Evolutionary conservation across 495 filamentous ascomycete genomes (phyloP).

Genomic region (Wilcoxina mikolae): DNA sequence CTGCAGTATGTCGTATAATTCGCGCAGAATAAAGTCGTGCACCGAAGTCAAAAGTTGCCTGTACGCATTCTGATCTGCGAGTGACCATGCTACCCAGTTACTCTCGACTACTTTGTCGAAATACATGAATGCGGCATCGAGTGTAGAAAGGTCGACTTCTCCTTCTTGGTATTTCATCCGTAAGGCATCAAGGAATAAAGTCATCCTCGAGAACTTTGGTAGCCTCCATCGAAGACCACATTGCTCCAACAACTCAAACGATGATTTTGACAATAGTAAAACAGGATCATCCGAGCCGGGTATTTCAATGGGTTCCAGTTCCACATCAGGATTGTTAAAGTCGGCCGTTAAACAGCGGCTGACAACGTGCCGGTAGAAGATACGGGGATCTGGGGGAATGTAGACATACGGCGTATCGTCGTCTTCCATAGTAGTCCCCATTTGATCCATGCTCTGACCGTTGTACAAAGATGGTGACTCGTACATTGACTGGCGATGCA

Average conservation of each 20-base stretch:
- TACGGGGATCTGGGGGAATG: conserved; percentile 72
- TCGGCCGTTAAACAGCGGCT: conserved; percentile 36
- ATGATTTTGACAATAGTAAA: conserved; percentile 64
- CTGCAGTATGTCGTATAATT: conserved; percentile 73
- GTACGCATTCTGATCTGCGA: conserved; percentile 61
- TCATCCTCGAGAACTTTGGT: conserved; percentile 62
- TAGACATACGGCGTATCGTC: conserved; percentile 57
- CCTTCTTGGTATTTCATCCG: conserved; percentile 73
- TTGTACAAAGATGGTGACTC: not conserved
- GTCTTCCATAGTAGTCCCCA: conserved; percentile 29
- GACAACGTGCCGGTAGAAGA: conserved; percentile 64
- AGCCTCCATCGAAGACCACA: conserved; percentile 81
- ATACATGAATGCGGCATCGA: conserved; percentile 69
- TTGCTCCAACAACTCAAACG: conserved; percentile 69
- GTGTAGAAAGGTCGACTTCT: conserved; percentile 61
- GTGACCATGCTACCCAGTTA: conserved; percentile 59
- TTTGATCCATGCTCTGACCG: not conserved
- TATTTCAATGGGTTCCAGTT: conserved; percentile 38
- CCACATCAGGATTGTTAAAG: conserved; percentile 42
- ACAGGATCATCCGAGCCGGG: conserved; percentile 38
- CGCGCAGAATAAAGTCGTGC: conserved; percentile 70
- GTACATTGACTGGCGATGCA: not conserved
- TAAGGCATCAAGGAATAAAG: conserved; percentile 73
- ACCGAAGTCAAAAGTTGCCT: conserved; percentile 58
- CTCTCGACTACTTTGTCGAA: conserved; percentile 46